Conservation (phyloP, 1,284 basidiomycete species). For the Stygiomarasmius scandens region DNA sequence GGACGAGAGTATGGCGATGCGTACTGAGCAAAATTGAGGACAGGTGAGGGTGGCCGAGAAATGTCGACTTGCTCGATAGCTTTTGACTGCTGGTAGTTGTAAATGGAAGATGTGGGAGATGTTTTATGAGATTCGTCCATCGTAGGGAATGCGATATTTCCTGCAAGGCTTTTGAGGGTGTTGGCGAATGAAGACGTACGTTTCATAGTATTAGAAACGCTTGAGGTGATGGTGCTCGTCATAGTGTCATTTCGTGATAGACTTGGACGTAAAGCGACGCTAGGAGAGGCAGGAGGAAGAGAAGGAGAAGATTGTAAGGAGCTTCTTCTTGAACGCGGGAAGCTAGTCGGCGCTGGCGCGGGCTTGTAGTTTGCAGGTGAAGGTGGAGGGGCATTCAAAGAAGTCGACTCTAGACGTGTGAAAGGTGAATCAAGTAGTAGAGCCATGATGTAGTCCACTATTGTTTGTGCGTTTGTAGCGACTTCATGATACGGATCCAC, state of each 20-base stretch:
- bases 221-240: conserved; percentile 57
- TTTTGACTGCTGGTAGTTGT: conserved; percentile 23
- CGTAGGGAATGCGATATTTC: conserved; percentile 68
- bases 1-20: conserved; percentile 71
- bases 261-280: conserved; percentile 39
- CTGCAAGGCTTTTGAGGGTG: conserved; percentile 77
- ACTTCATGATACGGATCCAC: conserved; percentile 95
- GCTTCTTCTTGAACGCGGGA: conserved; percentile 40
- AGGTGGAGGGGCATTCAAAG: conserved; percentile 57
- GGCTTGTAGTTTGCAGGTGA: conserved; percentile 38
- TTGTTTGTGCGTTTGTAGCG: conserved; percentile 85
- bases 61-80: conserved; percentile 39
- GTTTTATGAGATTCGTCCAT: conserved; percentile 54
- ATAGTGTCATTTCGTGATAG: conserved; percentile 64
- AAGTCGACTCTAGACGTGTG: conserved; percentile 67
- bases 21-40: conserved; percentile 75
- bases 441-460: conserved; percentile 92
- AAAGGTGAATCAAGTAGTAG: conserved; percentile 89
- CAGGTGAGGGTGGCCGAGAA: conserved; percentile 76
- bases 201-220: conserved; percentile 68
- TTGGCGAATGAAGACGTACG: conserved; percentile 86
- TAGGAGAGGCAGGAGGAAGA: conserved; percentile 25
- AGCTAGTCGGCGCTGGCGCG: conserved; percentile 23
- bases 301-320: conserved; percentile 53
- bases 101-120: conserved; percentile 41